A percentile compares a stretch with the other conserved stretches of the same genome.
phyloP scores from a whole-genome alignment of 257 asterid genomes.

The Catharanthus roseus region DNA sequence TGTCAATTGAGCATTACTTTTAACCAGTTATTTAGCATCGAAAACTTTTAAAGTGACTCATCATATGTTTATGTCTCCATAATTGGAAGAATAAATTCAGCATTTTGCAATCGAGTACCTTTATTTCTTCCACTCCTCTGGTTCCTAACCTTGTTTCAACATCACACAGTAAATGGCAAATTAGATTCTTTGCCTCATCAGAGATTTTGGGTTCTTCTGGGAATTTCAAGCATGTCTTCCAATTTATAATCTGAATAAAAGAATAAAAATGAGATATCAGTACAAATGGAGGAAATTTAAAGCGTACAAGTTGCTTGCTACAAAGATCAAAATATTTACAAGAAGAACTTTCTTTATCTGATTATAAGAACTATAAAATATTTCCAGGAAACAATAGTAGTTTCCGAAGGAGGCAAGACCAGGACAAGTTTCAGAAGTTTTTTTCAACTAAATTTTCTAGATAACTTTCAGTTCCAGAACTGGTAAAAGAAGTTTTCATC shows the following conservation, averaged over 20 bases:
- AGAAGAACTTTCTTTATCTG: neutral
- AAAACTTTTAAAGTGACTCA: neutral
- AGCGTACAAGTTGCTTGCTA: neutral
- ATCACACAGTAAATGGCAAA: slow-evolving; percentile 76
- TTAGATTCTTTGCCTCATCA: slow-evolving; percentile 81
- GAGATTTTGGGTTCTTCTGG: slow-evolving; percentile 91
- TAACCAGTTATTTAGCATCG: neutral
- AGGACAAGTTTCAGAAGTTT: neutral
- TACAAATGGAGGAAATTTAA: neutral
- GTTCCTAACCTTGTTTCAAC: slow-evolving; percentile 95
- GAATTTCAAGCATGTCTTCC: slow-evolving; percentile 87
- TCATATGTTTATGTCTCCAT: neutral
- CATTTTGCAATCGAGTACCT: slow-evolving; percentile 37
- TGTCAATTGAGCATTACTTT: neutral
- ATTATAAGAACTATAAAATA: neutral
- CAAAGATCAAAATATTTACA: neutral
- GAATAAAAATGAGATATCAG: slow-evolving; percentile 4
- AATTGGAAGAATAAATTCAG: neutral
- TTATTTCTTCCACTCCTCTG: slow-evolving; percentile 85
- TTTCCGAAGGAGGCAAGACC: neutral
- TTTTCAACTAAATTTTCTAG: neutral
- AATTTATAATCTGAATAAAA: slow-evolving; percentile 67
- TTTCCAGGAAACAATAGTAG: neutral
- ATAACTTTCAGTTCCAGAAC: neutral
- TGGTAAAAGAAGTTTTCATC: neutral